A percentile compares a stretch with the other conserved stretches of the same genome.
phyloP scores from a whole-genome alignment of 306 rosid genomes.

The Vigna radiata region DNA sequence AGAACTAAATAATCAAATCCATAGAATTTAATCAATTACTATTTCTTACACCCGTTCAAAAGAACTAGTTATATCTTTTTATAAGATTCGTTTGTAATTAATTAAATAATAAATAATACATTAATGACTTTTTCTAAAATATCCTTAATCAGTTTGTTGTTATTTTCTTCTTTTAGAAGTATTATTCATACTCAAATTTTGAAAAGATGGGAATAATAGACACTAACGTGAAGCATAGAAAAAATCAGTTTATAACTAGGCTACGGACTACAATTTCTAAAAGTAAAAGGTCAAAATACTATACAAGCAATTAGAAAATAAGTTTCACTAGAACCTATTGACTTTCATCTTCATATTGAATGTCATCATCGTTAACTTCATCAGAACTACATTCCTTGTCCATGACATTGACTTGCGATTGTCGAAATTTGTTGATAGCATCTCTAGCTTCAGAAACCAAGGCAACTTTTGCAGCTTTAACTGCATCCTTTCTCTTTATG shows the following conservation, averaged over 20 bases:
- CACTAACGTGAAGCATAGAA: slow-evolving; percentile 28
- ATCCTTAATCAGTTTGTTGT: no score
- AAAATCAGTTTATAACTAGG: background rate
- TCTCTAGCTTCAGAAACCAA: slow-evolving; percentile 79
- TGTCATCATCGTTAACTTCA: slow-evolving; percentile 46
- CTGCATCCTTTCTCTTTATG: slow-evolving; percentile 48
- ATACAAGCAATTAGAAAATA: slow-evolving; percentile 10
- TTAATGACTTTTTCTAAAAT: no score
- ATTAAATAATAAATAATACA: no score
- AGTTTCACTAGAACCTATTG: slow-evolving; percentile 31
- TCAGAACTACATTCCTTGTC: slow-evolving; percentile 47
- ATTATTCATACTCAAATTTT: no score
- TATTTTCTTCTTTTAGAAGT: no score
- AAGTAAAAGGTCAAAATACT: slow-evolving; percentile 31
- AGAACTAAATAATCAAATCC: no score
- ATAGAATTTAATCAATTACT: no score
- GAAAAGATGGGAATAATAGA: slow-evolving; percentile 7
- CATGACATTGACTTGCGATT: slow-evolving; percentile 43
- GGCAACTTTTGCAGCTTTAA: slow-evolving; percentile 71
- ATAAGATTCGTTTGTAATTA: no score
- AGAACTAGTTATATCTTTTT: no score
- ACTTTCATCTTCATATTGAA: slow-evolving; percentile 49
- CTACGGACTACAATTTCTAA: slow-evolving; percentile 8
- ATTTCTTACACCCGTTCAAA: no score
- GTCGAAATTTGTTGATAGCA: slow-evolving; percentile 66